Base-by-base conservation (phyloP, 306 rosid genomes). In the Vigna mungo region DNA sequence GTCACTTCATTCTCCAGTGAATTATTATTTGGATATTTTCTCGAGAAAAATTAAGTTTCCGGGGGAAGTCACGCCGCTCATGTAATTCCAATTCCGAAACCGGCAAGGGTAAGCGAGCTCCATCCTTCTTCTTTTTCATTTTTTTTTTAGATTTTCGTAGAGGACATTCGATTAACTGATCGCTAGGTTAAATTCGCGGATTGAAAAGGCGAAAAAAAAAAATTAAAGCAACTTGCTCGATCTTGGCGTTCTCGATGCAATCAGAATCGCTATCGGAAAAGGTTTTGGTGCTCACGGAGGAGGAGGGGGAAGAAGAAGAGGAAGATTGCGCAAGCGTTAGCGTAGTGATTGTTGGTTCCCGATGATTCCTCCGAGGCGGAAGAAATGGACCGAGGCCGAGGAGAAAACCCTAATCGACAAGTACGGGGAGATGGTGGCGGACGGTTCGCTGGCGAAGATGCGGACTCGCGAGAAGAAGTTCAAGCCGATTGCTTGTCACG, bases 361-460 rank as follows among this genome's bases (percentile, higher is more conserved):
- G 68, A 89, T 95, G 92, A 83, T 91, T 66, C 89, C 92, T 63
- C 92, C 93, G 1, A 85, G 97, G 79, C 85, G 98, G 83, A 95
- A 95, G 92, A 95, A 95, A 83, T 95, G 98, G 98, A 95, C 93
- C 13, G 98, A 95, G 81, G 92, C 91, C 13, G 97, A 95, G 78
- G 98, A 95, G 85, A 90, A 88, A 87, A 92, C 97, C 84, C 87
- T 95, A 86, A 92, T 95, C 51, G 91, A 87, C 79, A 92, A 88
- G 72, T 95, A 95, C 60, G 93, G 93, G 12, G 96, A 90, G 79
- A 88, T 95, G 98, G 89, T 89, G 6, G 77, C 86, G 2, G 92
- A 95, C 64, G 97, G 98, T 63, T 88, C 90, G 12, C 89, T 95
- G 4, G 85, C 92, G 41, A 95, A 89, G 78, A 92, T 92, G 96